A percentile compares a stretch with the other conserved stretches of the same genome.
phyloP scores from a whole-genome alignment of 2,329 filamentous ascomycete species.

The Xylariaceae sp. region DNA sequence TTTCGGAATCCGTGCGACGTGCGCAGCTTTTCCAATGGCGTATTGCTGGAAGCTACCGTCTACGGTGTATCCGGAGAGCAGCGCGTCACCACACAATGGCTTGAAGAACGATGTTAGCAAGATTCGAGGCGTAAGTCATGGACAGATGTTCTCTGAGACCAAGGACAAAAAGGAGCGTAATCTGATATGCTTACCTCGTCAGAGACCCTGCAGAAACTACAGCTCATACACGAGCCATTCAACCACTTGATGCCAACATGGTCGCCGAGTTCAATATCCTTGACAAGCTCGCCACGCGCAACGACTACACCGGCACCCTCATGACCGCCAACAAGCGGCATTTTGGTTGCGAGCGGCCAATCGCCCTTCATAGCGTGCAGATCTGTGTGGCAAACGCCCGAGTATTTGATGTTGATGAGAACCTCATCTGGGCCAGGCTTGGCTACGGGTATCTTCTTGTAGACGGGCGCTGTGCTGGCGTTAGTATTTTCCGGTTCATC shows the following conservation, averaged over 20 bases:
- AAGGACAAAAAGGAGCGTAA: not conserved
- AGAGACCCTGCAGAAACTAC: conserved; percentile 75
- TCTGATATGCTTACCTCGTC: conserved; percentile 55
- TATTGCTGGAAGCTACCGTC: conserved; percentile 95
- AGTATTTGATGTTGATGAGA: conserved; percentile 86
- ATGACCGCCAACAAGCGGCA: conserved; percentile 81
- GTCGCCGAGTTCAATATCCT: conserved; percentile 78
- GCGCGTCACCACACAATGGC: conserved; percentile 72
- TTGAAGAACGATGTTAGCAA: conserved; percentile 2
- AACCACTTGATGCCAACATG: conserved; percentile 91
- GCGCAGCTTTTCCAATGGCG: conserved; percentile 79
- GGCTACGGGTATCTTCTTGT: conserved; percentile 79
- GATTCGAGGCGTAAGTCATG: not conserved
- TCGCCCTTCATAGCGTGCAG: conserved; percentile 78
- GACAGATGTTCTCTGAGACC: no score
- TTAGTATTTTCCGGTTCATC: conserved; percentile 5
- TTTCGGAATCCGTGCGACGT: conserved; percentile 80
- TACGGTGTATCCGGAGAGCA: conserved; percentile 86
- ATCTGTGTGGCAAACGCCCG: conserved; percentile 89
- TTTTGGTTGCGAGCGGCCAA: conserved; percentile 81
- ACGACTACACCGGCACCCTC: conserved; percentile 82
- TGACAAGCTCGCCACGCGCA: conserved; percentile 71
- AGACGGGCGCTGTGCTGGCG: conserved; percentile 52
- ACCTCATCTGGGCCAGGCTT: conserved; percentile 86
- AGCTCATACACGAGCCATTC: conserved; percentile 80